Evolutionary conservation across 441 rosid species (phyloP).

Genomic region (Omphalea diandra): DNA sequence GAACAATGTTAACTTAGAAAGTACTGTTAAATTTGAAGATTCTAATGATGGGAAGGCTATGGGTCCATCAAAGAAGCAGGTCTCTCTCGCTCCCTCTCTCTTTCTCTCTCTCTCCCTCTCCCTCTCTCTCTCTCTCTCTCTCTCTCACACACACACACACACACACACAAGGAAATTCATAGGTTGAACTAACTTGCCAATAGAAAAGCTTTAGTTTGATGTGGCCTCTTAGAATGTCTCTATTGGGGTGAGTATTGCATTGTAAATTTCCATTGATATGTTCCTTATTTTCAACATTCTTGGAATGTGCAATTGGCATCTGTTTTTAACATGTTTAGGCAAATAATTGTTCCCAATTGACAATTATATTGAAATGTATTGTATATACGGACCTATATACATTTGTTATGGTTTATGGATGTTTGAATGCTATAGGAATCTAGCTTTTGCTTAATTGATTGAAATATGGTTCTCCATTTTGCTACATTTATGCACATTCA

Average conservation of each 20-base stretch:
- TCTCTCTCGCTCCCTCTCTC: too few relatives aligned
- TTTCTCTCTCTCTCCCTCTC: too few relatives aligned
- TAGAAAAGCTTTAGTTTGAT: constrained; percentile 2
- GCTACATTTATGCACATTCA: not conserved
- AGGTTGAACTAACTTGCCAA: not conserved
- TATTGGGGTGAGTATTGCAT: not conserved
- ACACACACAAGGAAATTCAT: too few relatives aligned
- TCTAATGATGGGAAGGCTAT: constrained; percentile 37
- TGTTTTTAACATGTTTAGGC: not conserved
- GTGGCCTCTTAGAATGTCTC: not conserved
- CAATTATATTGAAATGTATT: not conserved
- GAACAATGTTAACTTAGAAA: constrained; percentile 37
- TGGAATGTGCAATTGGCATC: not conserved
- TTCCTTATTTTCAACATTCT: not conserved
- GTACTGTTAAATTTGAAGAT: constrained; percentile 35
- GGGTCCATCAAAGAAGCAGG: constrained; percentile 68
- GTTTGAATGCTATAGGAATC: not conserved
- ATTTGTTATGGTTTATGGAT: not conserved
- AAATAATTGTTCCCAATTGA: not conserved
- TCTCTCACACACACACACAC: not conserved
- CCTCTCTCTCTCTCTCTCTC: constrained; percentile 17
- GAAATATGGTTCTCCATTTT: not conserved
- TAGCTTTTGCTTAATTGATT: not conserved
- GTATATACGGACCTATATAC: not conserved
- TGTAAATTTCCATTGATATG: constrained; percentile 1